Conservation (phyloP, 176 grass and related monocot species). For the Alopecurus myosuroides region DNA sequence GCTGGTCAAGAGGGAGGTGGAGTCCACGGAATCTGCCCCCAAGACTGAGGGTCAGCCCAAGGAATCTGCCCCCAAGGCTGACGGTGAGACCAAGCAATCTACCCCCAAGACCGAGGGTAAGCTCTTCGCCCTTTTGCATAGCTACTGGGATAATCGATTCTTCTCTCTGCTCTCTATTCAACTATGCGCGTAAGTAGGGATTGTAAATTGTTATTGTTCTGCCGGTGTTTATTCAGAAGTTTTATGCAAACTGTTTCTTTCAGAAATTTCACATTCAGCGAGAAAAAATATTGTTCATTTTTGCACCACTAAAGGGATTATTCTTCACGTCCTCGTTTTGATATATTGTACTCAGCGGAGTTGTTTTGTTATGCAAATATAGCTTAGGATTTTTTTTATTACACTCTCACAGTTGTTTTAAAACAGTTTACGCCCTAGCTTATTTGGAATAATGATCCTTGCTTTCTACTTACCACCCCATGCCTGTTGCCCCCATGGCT, state of each 20-base stretch:
- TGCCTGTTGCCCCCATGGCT: not conserved
- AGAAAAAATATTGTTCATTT: not conserved
- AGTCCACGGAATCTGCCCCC: conserved; percentile 47
- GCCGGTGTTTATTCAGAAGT: not conserved
- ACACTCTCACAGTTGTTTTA: not conserved
- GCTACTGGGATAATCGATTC: not conserved
- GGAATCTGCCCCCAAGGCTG: conserved; percentile 45
- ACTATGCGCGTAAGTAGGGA: not conserved
- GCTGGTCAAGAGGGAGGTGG: conserved; percentile 59
- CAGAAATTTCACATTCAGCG: not conserved
- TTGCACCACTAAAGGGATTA: not conserved
- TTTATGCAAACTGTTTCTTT: not conserved
- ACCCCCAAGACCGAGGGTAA: conserved; percentile 49
- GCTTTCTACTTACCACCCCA: not conserved
- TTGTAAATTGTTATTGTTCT: not conserved
- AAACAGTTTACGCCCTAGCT: not conserved
- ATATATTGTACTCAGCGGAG: not conserved
- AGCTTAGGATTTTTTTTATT: not conserved
- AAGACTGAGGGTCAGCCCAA: conserved; percentile 46
- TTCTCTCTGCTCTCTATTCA: not conserved
- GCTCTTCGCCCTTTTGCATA: not conserved
- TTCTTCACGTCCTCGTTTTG: not conserved
- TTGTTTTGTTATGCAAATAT: not conserved
- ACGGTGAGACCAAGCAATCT: conserved; percentile 37
- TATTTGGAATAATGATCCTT: not conserved